Conservation (phyloP, 2,329 filamentous ascomycete species). For the Didymella pinodella region DNA sequence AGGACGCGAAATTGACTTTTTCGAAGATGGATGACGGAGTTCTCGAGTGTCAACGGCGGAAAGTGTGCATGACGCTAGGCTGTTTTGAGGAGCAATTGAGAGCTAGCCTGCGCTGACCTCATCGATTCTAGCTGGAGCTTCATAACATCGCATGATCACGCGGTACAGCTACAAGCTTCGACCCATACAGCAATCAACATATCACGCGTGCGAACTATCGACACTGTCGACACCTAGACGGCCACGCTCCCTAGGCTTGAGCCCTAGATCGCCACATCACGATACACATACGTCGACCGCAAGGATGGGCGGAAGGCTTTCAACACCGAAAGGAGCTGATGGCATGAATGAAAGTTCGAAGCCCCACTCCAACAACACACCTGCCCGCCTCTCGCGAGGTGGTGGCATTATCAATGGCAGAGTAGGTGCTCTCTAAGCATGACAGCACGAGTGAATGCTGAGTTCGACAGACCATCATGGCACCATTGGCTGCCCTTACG, state of each 20-base stretch:
- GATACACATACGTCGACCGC: neutral
- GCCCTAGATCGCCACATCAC: neutral
- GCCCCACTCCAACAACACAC: conserved; percentile 43
- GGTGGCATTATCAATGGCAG: conserved; percentile 49
- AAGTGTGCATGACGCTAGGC: conserved; percentile 28
- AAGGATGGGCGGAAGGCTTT: conserved; percentile 58
- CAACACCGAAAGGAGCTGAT: conserved; percentile 54
- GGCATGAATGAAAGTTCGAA: conserved; percentile 54
- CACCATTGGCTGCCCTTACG: conserved; percentile 68
- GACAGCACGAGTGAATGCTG: neutral
- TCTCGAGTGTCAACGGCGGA: conserved; percentile 18
- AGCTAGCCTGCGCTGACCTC: conserved; percentile 33
- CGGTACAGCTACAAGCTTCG: conserved; percentile 9
- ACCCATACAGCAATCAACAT: neutral
- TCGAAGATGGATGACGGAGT: conserved; percentile 33
- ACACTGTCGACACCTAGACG: neutral
- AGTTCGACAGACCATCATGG: conserved; percentile 59
- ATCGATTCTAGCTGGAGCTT: conserved; percentile 28
- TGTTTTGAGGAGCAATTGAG: conserved; percentile 24
- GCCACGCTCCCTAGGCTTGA: neutral
- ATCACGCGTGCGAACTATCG: neutral
- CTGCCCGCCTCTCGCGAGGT: conserved; percentile 40
- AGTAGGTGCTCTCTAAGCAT: conserved; percentile 22
- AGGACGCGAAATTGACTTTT: conserved; percentile 20
- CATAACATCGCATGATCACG: conserved; percentile 20